Evolutionary conservation across 2,329 filamentous ascomycete genomes (phyloP), one percentile per base, ranked within the genome.

Genomic region (Neonectria punicea): DNA sequence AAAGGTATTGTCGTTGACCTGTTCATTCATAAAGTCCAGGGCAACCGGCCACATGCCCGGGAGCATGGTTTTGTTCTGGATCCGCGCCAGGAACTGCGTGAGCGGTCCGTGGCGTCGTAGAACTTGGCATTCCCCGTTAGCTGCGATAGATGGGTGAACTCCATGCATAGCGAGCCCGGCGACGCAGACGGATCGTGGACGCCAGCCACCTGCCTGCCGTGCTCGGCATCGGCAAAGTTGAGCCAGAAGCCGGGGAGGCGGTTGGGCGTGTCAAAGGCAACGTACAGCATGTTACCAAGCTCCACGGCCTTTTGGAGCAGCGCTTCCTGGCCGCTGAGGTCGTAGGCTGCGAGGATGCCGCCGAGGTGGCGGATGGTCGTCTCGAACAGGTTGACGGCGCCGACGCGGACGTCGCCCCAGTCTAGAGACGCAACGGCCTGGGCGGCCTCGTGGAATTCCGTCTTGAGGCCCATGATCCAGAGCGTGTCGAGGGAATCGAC

Each of bases 11-110:
- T 69, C 73, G 13, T 79, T 62, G 81, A 76, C 87, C 13, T 89
- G 81, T 53, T 92, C 89, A 66, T 88, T 82, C 13, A 72, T 72
- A 14, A 79, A 77, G 77, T 94, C 87, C 43, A 96, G 79, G 41
- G 82, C 82, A 8, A 87, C 83, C 1, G 93, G 92, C 91, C 92
- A 96, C 82, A 96, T 85, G 3, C 93, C 93, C 0, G 92, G 92
- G 6, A 95, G 77, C n/a, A 81, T 82, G 0, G 92, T 94, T 5
- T 83, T 78, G 72, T 89, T 88, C 78, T 96, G 93, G 57, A 87
- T 86, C 43, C 84, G 81, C 58, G 90, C 85, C n/a, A 97, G 83
- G 22, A 90, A 86, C 62, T 90, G 85, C 9, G 91, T 92, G 53
- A 97, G 10, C 92, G 86, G 62, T 90, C 89, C 61, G 93, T 86